Conservation (phyloP, 176 grass and related monocot species). For the Dactylis glomerata region DNA sequence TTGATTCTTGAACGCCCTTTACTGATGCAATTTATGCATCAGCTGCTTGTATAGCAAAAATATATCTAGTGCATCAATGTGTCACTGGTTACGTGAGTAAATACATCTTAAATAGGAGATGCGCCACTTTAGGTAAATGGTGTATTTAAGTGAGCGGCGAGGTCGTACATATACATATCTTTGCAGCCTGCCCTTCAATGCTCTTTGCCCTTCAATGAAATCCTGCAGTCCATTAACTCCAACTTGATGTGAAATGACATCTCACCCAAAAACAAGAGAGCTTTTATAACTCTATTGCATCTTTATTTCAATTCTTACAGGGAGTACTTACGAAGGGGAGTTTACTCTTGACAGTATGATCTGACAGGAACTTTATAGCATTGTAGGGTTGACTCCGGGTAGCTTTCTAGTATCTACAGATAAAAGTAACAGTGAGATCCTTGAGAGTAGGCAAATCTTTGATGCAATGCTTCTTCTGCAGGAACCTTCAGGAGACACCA, state of each 20-base stretch:
- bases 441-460: neutral
- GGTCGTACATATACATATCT: slow-evolving; percentile 13
- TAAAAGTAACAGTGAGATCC: neutral
- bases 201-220: slow-evolving; percentile 39
- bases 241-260: slow-evolving; percentile 49
- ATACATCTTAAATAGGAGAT: slow-evolving; percentile 35
- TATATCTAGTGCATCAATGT: slow-evolving; percentile 51
- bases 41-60: slow-evolving; percentile 38
- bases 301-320: slow-evolving; percentile 35
- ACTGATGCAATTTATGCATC: slow-evolving; percentile 40
- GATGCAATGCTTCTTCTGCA: neutral
- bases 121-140: slow-evolving; percentile 39
- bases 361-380: slow-evolving; percentile 23
- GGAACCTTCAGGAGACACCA: neutral
- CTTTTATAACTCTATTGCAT: slow-evolving; percentile 32
- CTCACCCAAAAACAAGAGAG: slow-evolving; percentile 30
- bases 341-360: slow-evolving; percentile 30
- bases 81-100: slow-evolving; percentile 27
- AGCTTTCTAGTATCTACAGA: neutral
- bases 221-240: slow-evolving; percentile 38
- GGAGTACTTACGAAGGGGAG: slow-evolving; percentile 7
- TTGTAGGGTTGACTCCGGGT: slow-evolving; percentile 19
- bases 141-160: slow-evolving; percentile 19
- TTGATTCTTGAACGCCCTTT: slow-evolving; percentile 57
- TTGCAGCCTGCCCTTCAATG: slow-evolving; percentile 43